These are phyloP conservation scores for Lentinula raphanica DNA, from an alignment of 768 basidiomycete species.

Conservation along the genomic window DNA sequence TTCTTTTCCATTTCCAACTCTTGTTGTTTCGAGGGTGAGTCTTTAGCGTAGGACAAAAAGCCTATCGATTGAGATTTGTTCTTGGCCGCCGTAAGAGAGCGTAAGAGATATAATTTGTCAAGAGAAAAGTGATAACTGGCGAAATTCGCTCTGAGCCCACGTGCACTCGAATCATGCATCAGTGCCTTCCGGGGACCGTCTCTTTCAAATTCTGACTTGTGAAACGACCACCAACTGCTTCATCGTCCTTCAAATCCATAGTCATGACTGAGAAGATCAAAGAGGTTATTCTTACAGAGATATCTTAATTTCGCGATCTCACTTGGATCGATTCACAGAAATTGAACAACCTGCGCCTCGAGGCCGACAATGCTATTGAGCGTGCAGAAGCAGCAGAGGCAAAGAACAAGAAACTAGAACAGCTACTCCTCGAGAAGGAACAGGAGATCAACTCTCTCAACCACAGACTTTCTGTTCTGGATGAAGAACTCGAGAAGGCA, in stretches of 20 bases:
- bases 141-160: background rate
- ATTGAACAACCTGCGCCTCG: slow-evolving; percentile 70
- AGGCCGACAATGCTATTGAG: slow-evolving; percentile 74
- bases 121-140: background rate
- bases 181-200: too few species aligned
- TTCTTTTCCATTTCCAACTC: too few species aligned
- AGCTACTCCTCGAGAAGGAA: slow-evolving; percentile 70
- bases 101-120: background rate
- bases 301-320: background rate
- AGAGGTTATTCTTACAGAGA: slow-evolving; percentile 28
- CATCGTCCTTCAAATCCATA: background rate
- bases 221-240: background rate
- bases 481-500: slow-evolving; percentile 62
- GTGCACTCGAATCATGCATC: too few species aligned
- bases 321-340: slow-evolving; percentile 45
- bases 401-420: slow-evolving; percentile 75
- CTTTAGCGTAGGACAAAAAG: background rate
- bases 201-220: background rate
- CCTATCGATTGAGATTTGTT: background rate
- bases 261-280: slow-evolving; percentile 48
- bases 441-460: slow-evolving; percentile 80
- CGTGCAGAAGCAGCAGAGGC: slow-evolving; percentile 88
- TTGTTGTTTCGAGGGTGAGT: background rate
- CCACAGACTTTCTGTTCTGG: slow-evolving; percentile 62
- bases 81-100: background rate